Percentiles rank a stretch among this genome's conserved stretches.
These are phyloP conservation scores for Flaveria ramosissima DNA, from an alignment of 129 eudicot species.

Conservation along the genomic window DNA sequence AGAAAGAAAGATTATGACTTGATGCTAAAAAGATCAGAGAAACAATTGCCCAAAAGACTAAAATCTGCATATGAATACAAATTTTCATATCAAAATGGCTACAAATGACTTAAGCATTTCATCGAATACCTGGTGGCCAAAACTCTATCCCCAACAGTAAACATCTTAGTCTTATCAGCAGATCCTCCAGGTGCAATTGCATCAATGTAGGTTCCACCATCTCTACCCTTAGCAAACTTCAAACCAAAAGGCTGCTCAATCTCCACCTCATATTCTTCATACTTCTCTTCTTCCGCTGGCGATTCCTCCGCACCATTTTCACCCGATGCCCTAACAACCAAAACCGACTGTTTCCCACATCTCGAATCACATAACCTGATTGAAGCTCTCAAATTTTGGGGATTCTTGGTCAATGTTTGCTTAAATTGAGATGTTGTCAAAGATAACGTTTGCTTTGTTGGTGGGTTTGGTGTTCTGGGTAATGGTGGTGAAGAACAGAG, in stretches of 20 bases:
- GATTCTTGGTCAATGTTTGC: slow-evolving; percentile 25
- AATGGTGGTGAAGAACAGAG: slow-evolving; percentile 64
- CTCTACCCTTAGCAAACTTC: slow-evolving; percentile 87
- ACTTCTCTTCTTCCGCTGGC: slow-evolving; percentile 40
- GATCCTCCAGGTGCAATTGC: slow-evolving; percentile 91
- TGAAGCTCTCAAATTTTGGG: slow-evolving; percentile 24
- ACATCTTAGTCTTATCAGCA: slow-evolving; percentile 76
- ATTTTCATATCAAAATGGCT: neutral
- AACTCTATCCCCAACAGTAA: slow-evolving; percentile 88
- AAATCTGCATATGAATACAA: neutral
- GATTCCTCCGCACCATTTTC: slow-evolving; percentile 22
- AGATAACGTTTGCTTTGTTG: slow-evolving; percentile 24
- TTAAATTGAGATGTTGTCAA: slow-evolving; percentile 35
- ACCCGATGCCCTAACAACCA: slow-evolving; percentile 50
- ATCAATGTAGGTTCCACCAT: slow-evolving; percentile 94
- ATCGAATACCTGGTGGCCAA: slow-evolving; percentile 81
- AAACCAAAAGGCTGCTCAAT: slow-evolving; percentile 84
- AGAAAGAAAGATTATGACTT: neutral
- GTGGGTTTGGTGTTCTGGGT: slow-evolving; percentile 32
- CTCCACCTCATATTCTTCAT: slow-evolving; percentile 89
- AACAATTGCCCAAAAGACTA: neutral
- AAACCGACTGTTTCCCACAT: slow-evolving; percentile 29
- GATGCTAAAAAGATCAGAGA: neutral
- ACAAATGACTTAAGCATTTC: slow-evolving; percentile 24
- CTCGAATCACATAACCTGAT: slow-evolving; percentile 31